Evolutionary conservation across 768 basidiomycete species (phyloP).

Genomic region (Cyclocybe aegerita): DNA sequence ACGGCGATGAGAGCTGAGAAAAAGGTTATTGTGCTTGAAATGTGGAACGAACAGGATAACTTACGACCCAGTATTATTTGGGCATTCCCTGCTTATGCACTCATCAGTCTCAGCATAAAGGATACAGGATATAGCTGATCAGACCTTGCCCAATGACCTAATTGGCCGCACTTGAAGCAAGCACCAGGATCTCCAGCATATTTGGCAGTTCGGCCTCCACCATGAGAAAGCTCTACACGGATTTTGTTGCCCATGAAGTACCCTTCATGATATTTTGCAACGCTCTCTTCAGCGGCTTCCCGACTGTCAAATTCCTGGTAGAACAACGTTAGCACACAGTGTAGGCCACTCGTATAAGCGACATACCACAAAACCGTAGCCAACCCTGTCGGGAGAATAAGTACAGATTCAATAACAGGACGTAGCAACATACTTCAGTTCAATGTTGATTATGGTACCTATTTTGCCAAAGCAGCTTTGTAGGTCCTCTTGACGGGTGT

Average conservation of each 20-base stretch:
- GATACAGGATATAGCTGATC: constrained; percentile 12
- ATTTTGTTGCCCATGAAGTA: constrained; percentile 94
- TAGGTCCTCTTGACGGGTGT: constrained; percentile 83
- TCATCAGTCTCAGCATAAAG: no score
- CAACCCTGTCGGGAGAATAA: constrained; percentile 49
- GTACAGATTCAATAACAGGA: constrained; percentile 10
- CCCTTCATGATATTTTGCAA: constrained; percentile 86
- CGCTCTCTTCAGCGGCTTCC: constrained; percentile 83
- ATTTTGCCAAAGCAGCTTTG: constrained; percentile 87
- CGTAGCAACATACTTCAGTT: constrained; percentile 67
- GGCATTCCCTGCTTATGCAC: constrained; percentile 60
- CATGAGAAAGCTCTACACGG: constrained; percentile 82
- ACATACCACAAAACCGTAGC: constrained; percentile 89
- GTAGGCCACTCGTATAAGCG: neutral
- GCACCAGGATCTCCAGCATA: constrained; percentile 85
- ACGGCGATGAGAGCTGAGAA: constrained; percentile 33
- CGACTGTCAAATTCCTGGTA: constrained; percentile 78
- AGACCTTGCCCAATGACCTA: constrained; percentile 89
- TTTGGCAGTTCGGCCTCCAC: constrained; percentile 79
- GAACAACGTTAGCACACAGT: constrained; percentile 4
- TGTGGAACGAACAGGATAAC: constrained; percentile 21
- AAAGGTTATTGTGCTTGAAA: constrained; percentile 2
- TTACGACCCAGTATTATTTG: constrained; percentile 54
- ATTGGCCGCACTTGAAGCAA: constrained; percentile 84
- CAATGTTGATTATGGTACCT: constrained; percentile 71